Evolutionary conservation across 108 stramenopile genomes (phyloP), one percentile per base, ranked within the genome.

Genomic region (Cylindrotheca fusiformis): DNA sequence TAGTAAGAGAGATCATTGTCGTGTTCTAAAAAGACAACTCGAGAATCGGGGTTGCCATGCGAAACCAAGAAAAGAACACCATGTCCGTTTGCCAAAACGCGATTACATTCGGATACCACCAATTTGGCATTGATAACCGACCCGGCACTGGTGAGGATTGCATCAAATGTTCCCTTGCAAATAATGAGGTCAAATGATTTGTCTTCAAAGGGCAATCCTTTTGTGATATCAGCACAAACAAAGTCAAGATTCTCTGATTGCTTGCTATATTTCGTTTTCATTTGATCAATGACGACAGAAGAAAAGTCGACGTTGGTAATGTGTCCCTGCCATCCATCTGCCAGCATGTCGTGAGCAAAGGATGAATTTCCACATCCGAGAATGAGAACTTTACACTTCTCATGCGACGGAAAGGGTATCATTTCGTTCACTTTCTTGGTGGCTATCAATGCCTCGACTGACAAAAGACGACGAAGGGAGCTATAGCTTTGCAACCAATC

Each of bases 111-210:
- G 25, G 55, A 19, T 19, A 88, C 76, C 59, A 83, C 67, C 8
- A 57, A 47, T 1, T 68, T 60, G 4, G 76, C 79, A 48, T 64
- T 57, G 8, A 64, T 24, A 8, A 73, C 57, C 3, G 84, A 84
- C 45, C 80, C 80, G 3, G 69, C 68, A 32, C 76, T 50, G 46
- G 84, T 86, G 8, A 93, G 67, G 26, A 93, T 69, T 2, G 87
- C 76, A 68, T 93, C 92, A 55, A 93, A 75, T 0, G 85, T 83
- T 54, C 78, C 88, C 76, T 93, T 93, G 69, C 83, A 85, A 41
- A 93, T 71, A 49, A 93, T 81, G 59, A 93, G 70, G 41, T 93
- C 92, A 57, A 93, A 88, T 0, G 86, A 82, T 32, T 75, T 79
- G 51, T 86, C 81, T 1, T 60, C 59, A 52, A 88, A 80, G 10